Percentiles rank a stretch among this genome's conserved stretches.
Evolutionary conservation across 306 rosid species (phyloP).

Genomic region (Herpetospermum pedunculosum): DNA sequence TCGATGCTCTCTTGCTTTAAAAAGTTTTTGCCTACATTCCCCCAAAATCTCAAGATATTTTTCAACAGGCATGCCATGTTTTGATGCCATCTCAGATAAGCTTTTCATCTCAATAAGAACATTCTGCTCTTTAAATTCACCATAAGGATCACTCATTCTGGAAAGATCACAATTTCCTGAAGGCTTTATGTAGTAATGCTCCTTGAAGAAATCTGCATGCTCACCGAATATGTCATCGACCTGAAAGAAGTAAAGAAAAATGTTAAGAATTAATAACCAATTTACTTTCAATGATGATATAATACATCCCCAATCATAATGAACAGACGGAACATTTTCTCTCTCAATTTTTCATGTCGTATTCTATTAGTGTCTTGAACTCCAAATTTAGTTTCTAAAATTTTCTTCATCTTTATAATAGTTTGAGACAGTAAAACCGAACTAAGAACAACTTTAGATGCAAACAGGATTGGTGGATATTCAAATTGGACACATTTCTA

Average conservation of each 20-base stretch:
- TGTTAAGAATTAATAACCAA: conserved; percentile 2
- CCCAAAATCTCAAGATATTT: conserved; percentile 59
- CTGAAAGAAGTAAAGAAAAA: conserved; percentile 28
- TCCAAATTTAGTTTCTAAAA: neutral
- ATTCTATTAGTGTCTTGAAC: neutral
- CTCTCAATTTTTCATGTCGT: neutral
- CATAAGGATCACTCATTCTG: conserved; percentile 77
- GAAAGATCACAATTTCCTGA: conserved; percentile 80
- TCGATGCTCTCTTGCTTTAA: conserved; percentile 57
- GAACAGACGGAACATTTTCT: neutral
- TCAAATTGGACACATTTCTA: neutral
- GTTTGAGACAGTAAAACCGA: neutral
- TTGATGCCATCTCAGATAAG: conserved; percentile 50
- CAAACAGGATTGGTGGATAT: neutral
- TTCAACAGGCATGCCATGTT: conserved; percentile 49
- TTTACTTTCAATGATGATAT: neutral
- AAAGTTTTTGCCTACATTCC: conserved; percentile 60
- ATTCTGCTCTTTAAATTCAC: conserved; percentile 72
- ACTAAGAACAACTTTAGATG: neutral
- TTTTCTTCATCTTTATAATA: neutral
- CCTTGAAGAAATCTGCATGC: conserved; percentile 64
- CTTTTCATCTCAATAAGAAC: conserved; percentile 67
- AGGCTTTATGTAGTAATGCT: conserved; percentile 65
- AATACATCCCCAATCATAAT: neutral
- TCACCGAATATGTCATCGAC: conserved; percentile 70